Conservation (phyloP, 208 protist species). For the Angomonas desouzai region DNA sequence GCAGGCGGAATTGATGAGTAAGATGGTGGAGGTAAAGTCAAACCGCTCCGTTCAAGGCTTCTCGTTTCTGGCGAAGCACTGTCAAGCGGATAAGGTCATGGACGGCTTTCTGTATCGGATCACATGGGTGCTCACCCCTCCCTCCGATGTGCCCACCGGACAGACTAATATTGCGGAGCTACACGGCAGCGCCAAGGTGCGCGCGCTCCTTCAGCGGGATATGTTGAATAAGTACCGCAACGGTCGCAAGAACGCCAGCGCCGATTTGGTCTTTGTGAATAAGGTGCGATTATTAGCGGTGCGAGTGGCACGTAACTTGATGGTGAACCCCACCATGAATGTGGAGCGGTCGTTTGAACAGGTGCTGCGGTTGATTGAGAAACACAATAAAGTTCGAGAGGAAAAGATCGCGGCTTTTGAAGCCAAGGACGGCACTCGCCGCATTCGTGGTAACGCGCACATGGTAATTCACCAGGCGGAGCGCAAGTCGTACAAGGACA, state of each 20-base stretch:
- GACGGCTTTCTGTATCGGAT: slow-evolving; percentile 75
- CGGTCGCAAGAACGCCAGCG: slow-evolving; percentile 61
- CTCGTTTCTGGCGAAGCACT: slow-evolving; percentile 72
- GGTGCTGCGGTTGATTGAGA: slow-evolving; percentile 51
- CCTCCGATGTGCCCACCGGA: slow-evolving; percentile 15
- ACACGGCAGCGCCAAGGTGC: slow-evolving; percentile 58
- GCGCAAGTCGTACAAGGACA: slow-evolving; percentile 41
- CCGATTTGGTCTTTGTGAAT: slow-evolving; percentile 78
- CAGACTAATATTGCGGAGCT: slow-evolving; percentile 27
- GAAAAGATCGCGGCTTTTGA: slow-evolving; percentile 82
- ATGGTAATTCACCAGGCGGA: slow-evolving; percentile 52
- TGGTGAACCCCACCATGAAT: slow-evolving; percentile 80
- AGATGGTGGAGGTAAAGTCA: slow-evolving; percentile 87
- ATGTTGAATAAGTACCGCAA: slow-evolving; percentile 76
- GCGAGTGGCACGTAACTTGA: slow-evolving; percentile 76
- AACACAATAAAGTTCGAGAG: slow-evolving; percentile 75
- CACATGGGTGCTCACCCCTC: slow-evolving; percentile 81
- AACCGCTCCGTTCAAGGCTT: slow-evolving; percentile 85
- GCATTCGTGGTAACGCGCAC: slow-evolving; percentile 78
- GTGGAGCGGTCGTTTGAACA: slow-evolving; percentile 64
- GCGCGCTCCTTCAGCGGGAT: slow-evolving; percentile 61
- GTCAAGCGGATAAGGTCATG: slow-evolving; percentile 64
- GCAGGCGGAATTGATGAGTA: slow-evolving; percentile 89
- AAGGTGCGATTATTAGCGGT: slow-evolving; percentile 82
- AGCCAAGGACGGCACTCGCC: slow-evolving; percentile 82